Evolutionary conservation across 1,284 basidiomycete species (phyloP), one percentile per base, ranked within the genome.

Genomic region (Naganishia albida): DNA sequence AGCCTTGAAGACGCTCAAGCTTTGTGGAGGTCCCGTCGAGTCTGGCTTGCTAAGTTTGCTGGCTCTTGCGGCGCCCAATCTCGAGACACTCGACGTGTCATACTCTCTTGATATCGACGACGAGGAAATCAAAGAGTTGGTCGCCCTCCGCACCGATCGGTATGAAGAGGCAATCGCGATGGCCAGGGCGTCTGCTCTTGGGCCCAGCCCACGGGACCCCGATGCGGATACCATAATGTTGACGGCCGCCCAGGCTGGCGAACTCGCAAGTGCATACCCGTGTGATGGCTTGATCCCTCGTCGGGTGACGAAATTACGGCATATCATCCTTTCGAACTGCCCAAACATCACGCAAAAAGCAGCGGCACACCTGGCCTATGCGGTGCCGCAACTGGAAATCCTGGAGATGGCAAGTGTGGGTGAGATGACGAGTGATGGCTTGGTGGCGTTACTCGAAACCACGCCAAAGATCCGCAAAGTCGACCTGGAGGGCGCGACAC

Each of bases 81-180:
- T 95, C 13, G 87, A 91, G 74, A 83, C 89, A n/a, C 81, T 96
- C 10, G 91, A 95, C 75, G 78, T 93, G 57, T 89, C 86, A 75
- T 87, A 88, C 70, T 84, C 85, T 60, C 81, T 81, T 30, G 83
- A 86, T 55, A 76, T 95, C 66, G 86, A 86, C 71, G 90, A 93
- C 74, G 86, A 86, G 0, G 85, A 87, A 2, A 69, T 94, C 65
- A 86, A 87, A 43, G 86, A 86, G 0, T 87, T 93, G 71, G 85
- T 90, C 2, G 77, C 44, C 20, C 70, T 65, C 52, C 68, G 62
- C 23, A 38, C 64, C 1, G 30, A 38, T 25, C 30, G 25, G 3
- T 44, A 56, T 26, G 39, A 48, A 15, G 49, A 54, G 38, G 57
- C 40, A 38, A 51, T 34, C 25, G 28, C 62, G 8, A 66, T 16